Conservation (phyloP, 805 yeast species). For the Wickerhamomyces chambardii region DNA sequence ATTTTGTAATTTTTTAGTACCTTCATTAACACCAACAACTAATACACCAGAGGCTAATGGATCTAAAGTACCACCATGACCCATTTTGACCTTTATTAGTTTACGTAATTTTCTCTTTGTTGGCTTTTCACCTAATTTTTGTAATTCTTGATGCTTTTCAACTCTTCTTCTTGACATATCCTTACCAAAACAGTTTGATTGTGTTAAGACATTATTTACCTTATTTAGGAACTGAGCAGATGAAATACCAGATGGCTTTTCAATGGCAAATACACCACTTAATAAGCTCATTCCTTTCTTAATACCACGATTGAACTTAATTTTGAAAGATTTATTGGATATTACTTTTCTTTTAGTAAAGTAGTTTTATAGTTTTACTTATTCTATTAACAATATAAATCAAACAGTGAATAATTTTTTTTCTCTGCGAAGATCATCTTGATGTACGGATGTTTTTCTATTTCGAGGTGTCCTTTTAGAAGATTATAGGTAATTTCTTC, state of each 20-base stretch:
- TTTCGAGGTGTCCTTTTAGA: no score
- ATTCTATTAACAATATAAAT: no score
- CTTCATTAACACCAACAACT: slow-evolving; percentile 86
- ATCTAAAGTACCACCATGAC: slow-evolving; percentile 97
- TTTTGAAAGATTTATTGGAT: no score
- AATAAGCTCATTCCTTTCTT: slow-evolving; percentile 31
- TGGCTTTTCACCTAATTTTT: slow-evolving; percentile 30
- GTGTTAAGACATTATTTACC: slow-evolving; percentile 54
- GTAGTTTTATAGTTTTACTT: no score
- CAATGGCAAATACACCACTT: slow-evolving; percentile 92
- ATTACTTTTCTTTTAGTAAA: no score
- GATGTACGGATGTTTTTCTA: no score
- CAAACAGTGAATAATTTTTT: no score
- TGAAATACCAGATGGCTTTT: slow-evolving; percentile 80
- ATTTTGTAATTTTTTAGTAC: slow-evolving; percentile 73
- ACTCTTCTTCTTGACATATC: slow-evolving; percentile 43
- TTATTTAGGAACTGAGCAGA: slow-evolving; percentile 67
- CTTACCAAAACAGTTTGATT: slow-evolving; percentile 45
- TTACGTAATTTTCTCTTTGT: slow-evolving; percentile 42
- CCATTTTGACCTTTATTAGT: slow-evolving; percentile 68
- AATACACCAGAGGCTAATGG: slow-evolving; percentile 93
- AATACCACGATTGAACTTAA: no score
- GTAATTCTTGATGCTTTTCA: slow-evolving; percentile 30
- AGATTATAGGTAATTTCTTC: no score
- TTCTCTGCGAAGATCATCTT: no score